These are phyloP conservation scores for Talaromyces ruber DNA, from an alignment of 495 filamentous ascomycete species.

Conservation along the genomic window DNA sequence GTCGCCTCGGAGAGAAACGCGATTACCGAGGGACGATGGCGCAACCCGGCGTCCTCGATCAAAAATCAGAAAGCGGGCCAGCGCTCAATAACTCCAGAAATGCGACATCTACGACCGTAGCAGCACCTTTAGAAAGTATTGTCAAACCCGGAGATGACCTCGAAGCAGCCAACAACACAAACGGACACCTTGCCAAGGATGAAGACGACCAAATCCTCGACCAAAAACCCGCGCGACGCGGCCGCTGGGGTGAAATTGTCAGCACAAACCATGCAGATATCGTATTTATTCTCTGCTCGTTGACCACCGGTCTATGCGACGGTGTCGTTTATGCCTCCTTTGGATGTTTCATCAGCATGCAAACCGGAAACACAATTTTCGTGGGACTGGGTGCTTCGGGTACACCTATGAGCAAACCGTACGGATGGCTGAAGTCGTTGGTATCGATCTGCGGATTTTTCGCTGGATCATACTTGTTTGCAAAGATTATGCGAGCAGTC, in stretches of 20 bases:
- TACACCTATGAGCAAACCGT: conserved; percentile 40
- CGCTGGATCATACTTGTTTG: conserved; percentile 43
- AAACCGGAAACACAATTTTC: conserved; percentile 63
- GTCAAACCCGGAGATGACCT: background rate
- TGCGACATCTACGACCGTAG: background rate
- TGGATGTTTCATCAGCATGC: conserved; percentile 55
- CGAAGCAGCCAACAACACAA: background rate
- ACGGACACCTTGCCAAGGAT: background rate
- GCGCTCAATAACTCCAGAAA: background rate
- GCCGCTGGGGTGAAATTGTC: conserved; percentile 30
- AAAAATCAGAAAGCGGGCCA: background rate
- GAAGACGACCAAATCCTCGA: background rate
- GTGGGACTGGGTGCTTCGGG: conserved; percentile 53
- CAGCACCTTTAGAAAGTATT: background rate
- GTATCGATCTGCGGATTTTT: conserved; percentile 50
- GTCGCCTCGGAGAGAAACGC: background rate
- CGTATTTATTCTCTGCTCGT: conserved; percentile 45
- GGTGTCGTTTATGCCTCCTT: conserved; percentile 54
- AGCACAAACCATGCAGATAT: conserved; percentile 38
- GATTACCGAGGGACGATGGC: background rate
- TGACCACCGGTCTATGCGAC: conserved; percentile 52
- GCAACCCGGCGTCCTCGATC: background rate
- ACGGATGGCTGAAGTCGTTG: conserved; percentile 57
- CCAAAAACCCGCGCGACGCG: background rate
- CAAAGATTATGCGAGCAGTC: conserved; percentile 22